These are phyloP conservation scores for Metschnikowia santaceciliae DNA, from an alignment of 805 yeast genomes.

Conservation along the genomic window DNA sequence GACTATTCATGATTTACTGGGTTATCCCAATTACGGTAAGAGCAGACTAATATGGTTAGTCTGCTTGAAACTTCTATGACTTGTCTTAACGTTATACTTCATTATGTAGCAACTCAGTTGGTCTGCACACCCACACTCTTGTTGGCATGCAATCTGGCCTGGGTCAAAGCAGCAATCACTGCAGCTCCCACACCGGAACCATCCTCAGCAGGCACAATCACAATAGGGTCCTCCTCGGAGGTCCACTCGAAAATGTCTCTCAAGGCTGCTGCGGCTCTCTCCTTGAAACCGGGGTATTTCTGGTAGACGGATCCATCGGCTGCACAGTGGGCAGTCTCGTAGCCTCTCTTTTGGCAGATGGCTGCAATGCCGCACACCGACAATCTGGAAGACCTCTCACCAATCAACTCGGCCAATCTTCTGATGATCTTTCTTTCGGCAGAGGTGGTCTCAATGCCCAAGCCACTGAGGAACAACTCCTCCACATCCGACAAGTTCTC, in stretches of 20 bases:
- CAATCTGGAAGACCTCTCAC: conserved; percentile 88
- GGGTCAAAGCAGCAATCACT: conserved; percentile 91
- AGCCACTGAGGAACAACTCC: conserved; percentile 54
- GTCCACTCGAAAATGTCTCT: conserved; percentile 86
- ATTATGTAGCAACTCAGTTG: conserved; percentile 1
- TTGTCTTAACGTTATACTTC: not conserved
- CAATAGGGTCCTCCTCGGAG: conserved; percentile 67
- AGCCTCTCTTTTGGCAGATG: conserved; percentile 79
- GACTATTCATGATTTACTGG: too few species aligned
- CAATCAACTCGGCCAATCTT: conserved; percentile 78
- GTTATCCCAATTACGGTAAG: too few species aligned
- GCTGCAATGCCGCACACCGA: conserved; percentile 96
- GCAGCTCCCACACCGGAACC: conserved; percentile 99
- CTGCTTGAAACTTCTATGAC: not conserved
- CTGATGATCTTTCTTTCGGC: conserved; percentile 82
- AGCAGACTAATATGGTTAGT: too few species aligned
- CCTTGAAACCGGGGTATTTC: conserved; percentile 88
- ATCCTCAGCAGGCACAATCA: conserved; percentile 90
- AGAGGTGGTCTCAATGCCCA: conserved; percentile 62
- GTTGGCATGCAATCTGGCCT: conserved; percentile 69
- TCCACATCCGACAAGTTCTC: conserved; percentile 76
- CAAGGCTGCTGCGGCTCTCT: conserved; percentile 83
- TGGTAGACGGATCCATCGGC: conserved; percentile 97
- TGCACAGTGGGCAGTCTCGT: conserved; percentile 79
- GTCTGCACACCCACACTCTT: conserved; percentile 53